A percentile compares a stretch with the other conserved stretches of the same genome.
These are phyloP conservation scores for Yarrowia sp. DNA, from an alignment of 805 yeast species.

Conservation along the genomic window DNA sequence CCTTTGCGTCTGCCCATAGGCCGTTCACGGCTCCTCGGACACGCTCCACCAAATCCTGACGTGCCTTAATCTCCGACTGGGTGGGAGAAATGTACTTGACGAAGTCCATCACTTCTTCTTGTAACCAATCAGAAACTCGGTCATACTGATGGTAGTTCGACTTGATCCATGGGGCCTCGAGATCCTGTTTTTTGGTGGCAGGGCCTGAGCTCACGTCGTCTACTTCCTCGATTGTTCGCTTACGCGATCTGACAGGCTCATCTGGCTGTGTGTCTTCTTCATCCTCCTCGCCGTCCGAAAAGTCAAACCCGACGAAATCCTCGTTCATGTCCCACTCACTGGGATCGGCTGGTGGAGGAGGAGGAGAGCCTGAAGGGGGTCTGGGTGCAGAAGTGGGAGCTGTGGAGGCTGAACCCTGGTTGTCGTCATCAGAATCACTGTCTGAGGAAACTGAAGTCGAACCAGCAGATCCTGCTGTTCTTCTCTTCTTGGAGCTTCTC, in stretches of 20 bases:
- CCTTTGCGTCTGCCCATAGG: constrained; percentile 75
- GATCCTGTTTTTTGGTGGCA: constrained; percentile 2
- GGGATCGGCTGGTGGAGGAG: constrained; percentile 18
- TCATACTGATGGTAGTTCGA: constrained; percentile 70
- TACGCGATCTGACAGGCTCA: neutral
- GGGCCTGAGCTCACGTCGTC: constrained; percentile 3
- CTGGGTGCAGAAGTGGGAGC: neutral
- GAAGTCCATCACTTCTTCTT: constrained; percentile 80
- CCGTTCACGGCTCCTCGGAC: constrained; percentile 51
- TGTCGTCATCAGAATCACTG: neutral
- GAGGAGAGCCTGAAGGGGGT: constrained; percentile 11
- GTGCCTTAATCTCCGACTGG: constrained; percentile 59
- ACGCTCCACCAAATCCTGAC: constrained; percentile 62
- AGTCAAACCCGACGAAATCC: constrained; percentile 16
- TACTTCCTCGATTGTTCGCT: constrained; percentile 6
- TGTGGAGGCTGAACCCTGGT: neutral
- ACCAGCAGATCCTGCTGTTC: neutral
- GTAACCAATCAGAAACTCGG: constrained; percentile 82
- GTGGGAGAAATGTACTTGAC: constrained; percentile 84
- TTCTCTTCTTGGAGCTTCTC: constrained; percentile 12
- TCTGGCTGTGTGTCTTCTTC: neutral
- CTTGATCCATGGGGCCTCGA: constrained; percentile 68
- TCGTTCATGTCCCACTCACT: constrained; percentile 9
- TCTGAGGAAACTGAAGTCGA: neutral
- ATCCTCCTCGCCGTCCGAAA: neutral